phyloP scores from a whole-genome alignment of 768 basidiomycete species.

The Xerocomellus chrysenteron region DNA sequence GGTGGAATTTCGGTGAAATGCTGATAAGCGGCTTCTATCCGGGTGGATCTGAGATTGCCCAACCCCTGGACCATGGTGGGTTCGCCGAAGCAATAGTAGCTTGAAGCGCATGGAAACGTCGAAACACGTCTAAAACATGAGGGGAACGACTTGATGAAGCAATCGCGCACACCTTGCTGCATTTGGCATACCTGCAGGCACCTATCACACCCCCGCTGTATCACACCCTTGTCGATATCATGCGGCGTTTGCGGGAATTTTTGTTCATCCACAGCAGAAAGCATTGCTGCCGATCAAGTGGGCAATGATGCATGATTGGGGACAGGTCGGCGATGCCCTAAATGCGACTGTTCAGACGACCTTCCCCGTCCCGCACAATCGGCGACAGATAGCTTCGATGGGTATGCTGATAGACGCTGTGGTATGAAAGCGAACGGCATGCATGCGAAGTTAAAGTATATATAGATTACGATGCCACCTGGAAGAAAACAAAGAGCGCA shows the following conservation, averaged over 20 bases:
- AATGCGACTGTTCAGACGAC: slow-evolving; percentile 13
- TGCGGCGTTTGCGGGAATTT: slow-evolving; percentile 10
- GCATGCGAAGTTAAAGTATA: slow-evolving; percentile 15
- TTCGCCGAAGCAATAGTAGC: slow-evolving; percentile 19
- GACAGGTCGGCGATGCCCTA: slow-evolving; percentile 28
- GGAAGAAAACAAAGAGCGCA: slow-evolving; percentile 1
- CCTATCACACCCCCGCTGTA: slow-evolving; percentile 1
- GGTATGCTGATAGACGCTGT: slow-evolving; percentile 14
- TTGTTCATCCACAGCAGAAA: slow-evolving; percentile 8
- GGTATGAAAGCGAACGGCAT: background rate
- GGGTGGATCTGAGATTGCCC: slow-evolving; percentile 27
- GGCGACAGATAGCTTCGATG: slow-evolving; percentile 18
- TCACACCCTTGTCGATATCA: slow-evolving; percentile 8
- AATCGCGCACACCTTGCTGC: slow-evolving; percentile 10
- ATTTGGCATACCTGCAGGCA: slow-evolving; percentile 14
- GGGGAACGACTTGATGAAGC: slow-evolving; percentile 16
- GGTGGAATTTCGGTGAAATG: slow-evolving; percentile 25
- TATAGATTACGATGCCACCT: slow-evolving; percentile 13
- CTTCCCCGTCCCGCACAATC: slow-evolving; percentile 19
- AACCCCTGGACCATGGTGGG: slow-evolving; percentile 19
- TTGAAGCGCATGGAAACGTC: slow-evolving; percentile 13
- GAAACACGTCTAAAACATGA: slow-evolving; percentile 31
- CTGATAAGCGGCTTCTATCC: slow-evolving; percentile 26
- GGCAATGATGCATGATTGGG: slow-evolving; percentile 22
- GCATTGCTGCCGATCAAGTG: slow-evolving; percentile 27